Base-by-base conservation (phyloP, 192 early-diverging fungal genomes). In the Umbelopsis ramanniana region DNA sequence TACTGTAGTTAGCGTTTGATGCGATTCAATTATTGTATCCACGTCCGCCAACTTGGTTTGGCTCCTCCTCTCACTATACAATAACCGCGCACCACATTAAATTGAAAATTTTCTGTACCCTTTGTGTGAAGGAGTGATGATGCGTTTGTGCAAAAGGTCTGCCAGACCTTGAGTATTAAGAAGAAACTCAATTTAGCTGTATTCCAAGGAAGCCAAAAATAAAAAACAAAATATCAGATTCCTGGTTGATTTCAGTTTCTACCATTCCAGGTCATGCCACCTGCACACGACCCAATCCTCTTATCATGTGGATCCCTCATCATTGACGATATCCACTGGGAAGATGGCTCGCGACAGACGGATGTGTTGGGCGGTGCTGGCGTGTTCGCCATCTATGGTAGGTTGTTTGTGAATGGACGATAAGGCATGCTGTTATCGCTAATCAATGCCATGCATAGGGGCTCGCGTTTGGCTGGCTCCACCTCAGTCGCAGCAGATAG, bases 331-430 rank as follows among this genome's bases (percentile, higher is more conserved):
- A 76, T 83, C 24, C 26, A 23, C 12, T 80, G 68, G 35, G 37
- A 46, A 46, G 74, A 83, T 74, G 82, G 82, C 4, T 70, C 72
- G 8, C 60, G 73, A 35, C 48, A 67, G 23, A 57, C 12, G 6
- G 47, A 79, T 55, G 68, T 83, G 19, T 23, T 83, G 10, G 82
- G 82, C 46, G 79, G 82, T 24, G 82, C 71, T 19, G 82, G 82
- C 22, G 60, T 76, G n/a, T 75, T 74, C 71, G 79, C 79, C 37
- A 78, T 78, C 60, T 83, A 81, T 50, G 82, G 82, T 83, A 79
- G 15, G 3, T 24, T 43, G 6, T 11, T 43, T 4, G 40, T 43
- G 8, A 7, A 43, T 11, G 40, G 8, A 43, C 1, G 40, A 43
- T 12, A 43, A 43, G 40, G 6, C 15, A 14, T 23, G 35, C 19